Conservation (phyloP, 768 basidiomycete species). For the Hericium coralloides region DNA sequence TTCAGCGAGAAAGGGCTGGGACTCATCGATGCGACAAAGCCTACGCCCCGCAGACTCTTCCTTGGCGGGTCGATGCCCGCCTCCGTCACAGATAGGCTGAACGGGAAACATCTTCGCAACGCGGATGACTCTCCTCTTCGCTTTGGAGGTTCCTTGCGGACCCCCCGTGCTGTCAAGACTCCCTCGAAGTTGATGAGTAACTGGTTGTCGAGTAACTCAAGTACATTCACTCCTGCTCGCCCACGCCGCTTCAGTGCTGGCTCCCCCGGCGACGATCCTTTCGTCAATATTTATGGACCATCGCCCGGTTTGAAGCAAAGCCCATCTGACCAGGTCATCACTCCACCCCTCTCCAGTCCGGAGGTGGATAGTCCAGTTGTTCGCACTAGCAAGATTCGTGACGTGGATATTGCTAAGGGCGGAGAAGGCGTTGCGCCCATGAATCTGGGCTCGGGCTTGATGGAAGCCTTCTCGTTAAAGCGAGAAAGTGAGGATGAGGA, state of each 20-base stretch:
- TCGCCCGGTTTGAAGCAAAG: slow-evolving; percentile 1
- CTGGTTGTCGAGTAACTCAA: not conserved
- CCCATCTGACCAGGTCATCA: slow-evolving; percentile 1
- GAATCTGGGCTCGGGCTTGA: slow-evolving; percentile 17
- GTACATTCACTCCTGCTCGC: not conserved
- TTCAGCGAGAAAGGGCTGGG: slow-evolving; percentile 6
- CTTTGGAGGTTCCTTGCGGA: not conserved
- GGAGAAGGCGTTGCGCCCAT: not conserved
- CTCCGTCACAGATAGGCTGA: slow-evolving; percentile 23
- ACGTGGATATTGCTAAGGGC: not conserved
- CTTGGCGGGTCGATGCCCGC: slow-evolving; percentile 25
- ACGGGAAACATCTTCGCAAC: slow-evolving; percentile 18
- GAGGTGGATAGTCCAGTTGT: slow-evolving; percentile 13
- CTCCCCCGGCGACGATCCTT: slow-evolving; percentile 9
- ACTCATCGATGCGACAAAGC: slow-evolving; percentile 3
- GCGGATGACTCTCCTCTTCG: slow-evolving; percentile 41
- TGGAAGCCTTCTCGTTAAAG: slow-evolving; percentile 20
- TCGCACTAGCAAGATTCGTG: slow-evolving; percentile 5
- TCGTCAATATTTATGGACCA: slow-evolving; percentile 8
- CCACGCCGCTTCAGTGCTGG: not conserved
- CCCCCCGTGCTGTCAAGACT: not conserved
- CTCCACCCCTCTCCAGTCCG: slow-evolving; percentile 9
- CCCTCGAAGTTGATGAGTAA: slow-evolving; percentile 3
- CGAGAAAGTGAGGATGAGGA: slow-evolving; percentile 10
- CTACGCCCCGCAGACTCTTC: slow-evolving; percentile 33